Percentiles rank a stretch among this genome's conserved stretches.
Conservation (phyloP, 2,329 filamentous ascomycete genomes). For the Samsoniella hepiali region DNA sequence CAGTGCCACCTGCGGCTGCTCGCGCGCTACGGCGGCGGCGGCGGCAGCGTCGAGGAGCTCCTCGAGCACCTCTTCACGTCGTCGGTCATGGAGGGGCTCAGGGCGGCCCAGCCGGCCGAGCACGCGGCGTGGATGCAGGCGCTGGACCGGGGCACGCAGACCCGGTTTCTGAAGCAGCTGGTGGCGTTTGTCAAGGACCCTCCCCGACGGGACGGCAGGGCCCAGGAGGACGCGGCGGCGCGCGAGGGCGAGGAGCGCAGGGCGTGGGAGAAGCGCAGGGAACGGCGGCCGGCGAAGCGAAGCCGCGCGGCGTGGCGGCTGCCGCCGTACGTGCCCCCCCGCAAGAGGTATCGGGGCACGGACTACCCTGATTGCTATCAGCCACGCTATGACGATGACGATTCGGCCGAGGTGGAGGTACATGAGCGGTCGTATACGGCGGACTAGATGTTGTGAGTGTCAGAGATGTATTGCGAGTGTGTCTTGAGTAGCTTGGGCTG, state of each 20-base stretch:
- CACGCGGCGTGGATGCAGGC: background rate
- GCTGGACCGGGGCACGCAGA: background rate
- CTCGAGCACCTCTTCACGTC: constrained; percentile 17
- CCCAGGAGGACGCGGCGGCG: background rate
- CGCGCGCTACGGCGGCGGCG: constrained; percentile 11
- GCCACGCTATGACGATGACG: background rate
- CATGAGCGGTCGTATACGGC: background rate
- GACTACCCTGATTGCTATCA: background rate
- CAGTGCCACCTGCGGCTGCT: constrained; percentile 13
- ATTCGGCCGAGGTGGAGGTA: background rate
- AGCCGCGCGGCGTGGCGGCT: background rate
- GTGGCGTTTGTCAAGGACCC: background rate
- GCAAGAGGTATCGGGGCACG: background rate
- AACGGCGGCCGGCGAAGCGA: background rate
- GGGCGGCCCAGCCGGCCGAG: background rate
- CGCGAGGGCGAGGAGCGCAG: background rate
- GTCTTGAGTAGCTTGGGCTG: background rate
- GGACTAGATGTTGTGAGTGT: background rate
- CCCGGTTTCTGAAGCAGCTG: background rate
- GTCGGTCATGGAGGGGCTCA: constrained; percentile 11
- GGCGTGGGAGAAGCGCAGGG: background rate
- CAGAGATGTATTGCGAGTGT: background rate
- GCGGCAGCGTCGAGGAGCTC: constrained; percentile 10
- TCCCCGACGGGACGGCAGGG: background rate
- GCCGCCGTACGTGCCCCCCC: background rate